A percentile compares a stretch with the other conserved stretches of the same genome.
These are phyloP conservation scores for Phytophthora idaei DNA, from an alignment of 352 stramenopile species.

Conservation along the genomic window DNA sequence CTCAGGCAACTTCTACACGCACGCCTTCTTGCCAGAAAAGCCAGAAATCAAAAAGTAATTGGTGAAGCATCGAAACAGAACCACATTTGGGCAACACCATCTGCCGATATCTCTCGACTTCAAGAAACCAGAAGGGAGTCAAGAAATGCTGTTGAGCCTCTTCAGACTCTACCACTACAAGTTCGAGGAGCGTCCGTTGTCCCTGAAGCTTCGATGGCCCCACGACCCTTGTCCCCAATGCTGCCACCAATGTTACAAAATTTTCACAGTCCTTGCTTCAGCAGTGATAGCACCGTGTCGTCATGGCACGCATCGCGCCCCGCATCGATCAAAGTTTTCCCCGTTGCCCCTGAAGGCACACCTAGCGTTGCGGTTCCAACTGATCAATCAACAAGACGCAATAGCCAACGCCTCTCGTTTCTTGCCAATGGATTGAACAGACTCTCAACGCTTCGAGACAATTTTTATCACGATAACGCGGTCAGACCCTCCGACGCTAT, in stretches of 20 bases:
- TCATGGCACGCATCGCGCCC: constrained; percentile 2
- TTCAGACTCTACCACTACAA: not conserved
- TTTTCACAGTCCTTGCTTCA: constrained; percentile 7
- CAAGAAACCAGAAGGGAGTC: constrained; percentile 2
- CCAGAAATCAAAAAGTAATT: not conserved
- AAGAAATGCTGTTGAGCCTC: not conserved
- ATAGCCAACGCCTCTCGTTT: constrained; percentile 23
- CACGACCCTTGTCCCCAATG: constrained; percentile 14
- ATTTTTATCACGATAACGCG: constrained; percentile 43
- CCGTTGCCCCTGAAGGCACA: not conserved
- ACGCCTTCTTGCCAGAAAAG: constrained; percentile 11
- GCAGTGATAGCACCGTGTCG: constrained; percentile 19
- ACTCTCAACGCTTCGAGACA: constrained; percentile 38
- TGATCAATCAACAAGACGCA: constrained; percentile 1
- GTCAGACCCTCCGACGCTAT: constrained; percentile 45
- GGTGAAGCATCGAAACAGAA: not conserved
- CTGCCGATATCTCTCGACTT: not conserved
- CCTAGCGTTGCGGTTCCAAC: not conserved
- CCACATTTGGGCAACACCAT: not conserved
- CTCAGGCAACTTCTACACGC: constrained; percentile 26
- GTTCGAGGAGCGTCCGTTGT: not conserved
- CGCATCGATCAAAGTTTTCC: constrained; percentile 28
- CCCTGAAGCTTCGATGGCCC: not conserved
- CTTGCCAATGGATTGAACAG: constrained; percentile 24
- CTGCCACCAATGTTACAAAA: not conserved